A percentile compares a stretch with the other conserved stretches of the same genome.
These are phyloP conservation scores for Podosphaera xanthii DNA, from an alignment of 2,329 filamentous ascomycete genomes.

Conservation along the genomic window DNA sequence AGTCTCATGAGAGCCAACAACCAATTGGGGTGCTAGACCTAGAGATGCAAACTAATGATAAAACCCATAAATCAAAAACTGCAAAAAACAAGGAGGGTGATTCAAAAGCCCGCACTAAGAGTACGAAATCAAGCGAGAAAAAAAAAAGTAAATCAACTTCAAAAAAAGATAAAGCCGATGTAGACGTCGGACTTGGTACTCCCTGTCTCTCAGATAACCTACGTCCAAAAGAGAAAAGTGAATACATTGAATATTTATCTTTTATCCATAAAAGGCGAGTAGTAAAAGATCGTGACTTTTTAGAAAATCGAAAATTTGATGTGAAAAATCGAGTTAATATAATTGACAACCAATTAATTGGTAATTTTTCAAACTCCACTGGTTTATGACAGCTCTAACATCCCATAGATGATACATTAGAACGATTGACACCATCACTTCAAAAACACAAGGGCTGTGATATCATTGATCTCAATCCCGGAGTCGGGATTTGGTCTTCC, in stretches of 20 bases:
- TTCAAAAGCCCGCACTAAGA: no score
- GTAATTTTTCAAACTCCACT: slow-evolving; percentile 5
- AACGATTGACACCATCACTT: slow-evolving; percentile 46
- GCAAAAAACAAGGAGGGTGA: no score
- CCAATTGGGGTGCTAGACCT: no score
- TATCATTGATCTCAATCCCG: slow-evolving; percentile 70
- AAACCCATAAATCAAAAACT: no score
- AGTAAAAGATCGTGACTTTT: neutral
- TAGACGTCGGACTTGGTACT: no score
- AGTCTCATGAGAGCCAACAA: no score
- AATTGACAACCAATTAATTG: slow-evolving; percentile 26
- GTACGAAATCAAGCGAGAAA: no score
- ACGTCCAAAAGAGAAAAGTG: neutral
- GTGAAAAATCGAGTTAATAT: slow-evolving; percentile 27
- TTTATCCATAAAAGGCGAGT: neutral
- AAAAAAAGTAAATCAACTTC: no score
- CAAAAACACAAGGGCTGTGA: slow-evolving; percentile 55
- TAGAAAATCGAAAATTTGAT: neutral
- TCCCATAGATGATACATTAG: slow-evolving; percentile 20
- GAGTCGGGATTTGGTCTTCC: slow-evolving; percentile 52
- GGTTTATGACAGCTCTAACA: slow-evolving; percentile 2
- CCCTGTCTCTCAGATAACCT: no score
- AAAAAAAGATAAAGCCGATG: no score
- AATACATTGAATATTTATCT: neutral
- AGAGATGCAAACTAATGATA: no score